Conservation (phyloP, 108 stramenopile species). For the Cyclotella kingstonii region DNA sequence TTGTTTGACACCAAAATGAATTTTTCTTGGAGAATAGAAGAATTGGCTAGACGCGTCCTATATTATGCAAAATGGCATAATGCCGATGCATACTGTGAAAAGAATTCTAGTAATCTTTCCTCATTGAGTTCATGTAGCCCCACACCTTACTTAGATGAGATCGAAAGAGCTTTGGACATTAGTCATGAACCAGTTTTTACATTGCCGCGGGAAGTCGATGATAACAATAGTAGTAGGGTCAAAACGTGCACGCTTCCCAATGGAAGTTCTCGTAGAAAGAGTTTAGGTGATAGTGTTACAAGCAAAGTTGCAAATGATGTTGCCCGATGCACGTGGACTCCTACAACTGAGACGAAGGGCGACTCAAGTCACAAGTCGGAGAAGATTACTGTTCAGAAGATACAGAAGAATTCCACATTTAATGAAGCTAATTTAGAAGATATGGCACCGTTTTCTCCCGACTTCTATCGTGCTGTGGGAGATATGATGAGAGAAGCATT, state of each 20-base stretch:
- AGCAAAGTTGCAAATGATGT: not conserved
- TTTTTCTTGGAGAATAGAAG: constrained; percentile 27
- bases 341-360: not conserved
- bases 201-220: not conserved
- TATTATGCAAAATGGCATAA: constrained; percentile 14
- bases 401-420: not conserved
- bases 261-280: too few relatives aligned
- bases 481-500: constrained; percentile 25
- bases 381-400: not conserved
- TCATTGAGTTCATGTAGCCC: not conserved
- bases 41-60: constrained; percentile 33
- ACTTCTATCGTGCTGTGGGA: constrained; percentile 29
- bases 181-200: not conserved
- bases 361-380: not conserved
- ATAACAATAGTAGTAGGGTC: not conserved
- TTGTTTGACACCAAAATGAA: constrained; percentile 1
- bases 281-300: not conserved
- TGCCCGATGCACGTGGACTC: constrained; percentile 33
- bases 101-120: not conserved
- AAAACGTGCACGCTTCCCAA: not conserved
- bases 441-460: constrained; percentile 29
- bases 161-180: constrained; percentile 35
- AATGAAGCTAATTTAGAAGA: constrained; percentile 19
- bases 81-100: not conserved
- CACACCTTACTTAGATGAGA: constrained; percentile 35